phyloP scores from a whole-genome alignment of 345 rosid genomes.

The Capsella bursapastoris region DNA sequence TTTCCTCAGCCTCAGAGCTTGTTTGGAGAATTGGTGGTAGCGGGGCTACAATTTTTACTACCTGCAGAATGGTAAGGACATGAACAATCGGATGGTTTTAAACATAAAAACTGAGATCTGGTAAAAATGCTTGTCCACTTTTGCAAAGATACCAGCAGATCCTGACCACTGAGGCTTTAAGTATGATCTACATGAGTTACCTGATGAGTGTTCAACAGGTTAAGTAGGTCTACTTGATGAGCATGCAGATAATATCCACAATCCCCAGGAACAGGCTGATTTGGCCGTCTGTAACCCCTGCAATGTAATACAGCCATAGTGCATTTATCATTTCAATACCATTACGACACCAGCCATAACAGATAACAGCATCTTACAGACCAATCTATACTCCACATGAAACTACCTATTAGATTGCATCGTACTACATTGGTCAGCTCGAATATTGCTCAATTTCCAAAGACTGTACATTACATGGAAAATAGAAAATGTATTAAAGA shows the following conservation, averaged over 20 bases:
- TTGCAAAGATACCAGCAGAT: slow-evolving; percentile 1
- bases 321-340: background rate
- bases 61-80: slow-evolving; percentile 45
- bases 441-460: background rate
- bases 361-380: slow-evolving; percentile 2
- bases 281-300: slow-evolving; percentile 78
- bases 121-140: background rate
- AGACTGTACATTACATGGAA: background rate
- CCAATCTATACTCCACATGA: slow-evolving; percentile 8
- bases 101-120: background rate
- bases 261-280: slow-evolving; percentile 81
- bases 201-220: slow-evolving; percentile 59
- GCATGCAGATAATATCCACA: slow-evolving; percentile 91
- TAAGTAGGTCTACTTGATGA: slow-evolving; percentile 61
- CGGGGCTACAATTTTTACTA: slow-evolving; percentile 58
- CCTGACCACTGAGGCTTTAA: background rate
- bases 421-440: background rate
- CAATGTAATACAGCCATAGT: slow-evolving; percentile 13
- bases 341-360: background rate
- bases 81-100: background rate
- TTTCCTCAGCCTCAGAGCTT: slow-evolving; percentile 43
- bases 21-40: slow-evolving; percentile 61
- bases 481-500: background rate
- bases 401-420: slow-evolving; percentile 5
- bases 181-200: slow-evolving; percentile 37